Evolutionary conservation across 2,329 filamentous ascomycete species (phyloP), one percentile per base, ranked within the genome.

Genomic region (Escovopsis sp.): DNA sequence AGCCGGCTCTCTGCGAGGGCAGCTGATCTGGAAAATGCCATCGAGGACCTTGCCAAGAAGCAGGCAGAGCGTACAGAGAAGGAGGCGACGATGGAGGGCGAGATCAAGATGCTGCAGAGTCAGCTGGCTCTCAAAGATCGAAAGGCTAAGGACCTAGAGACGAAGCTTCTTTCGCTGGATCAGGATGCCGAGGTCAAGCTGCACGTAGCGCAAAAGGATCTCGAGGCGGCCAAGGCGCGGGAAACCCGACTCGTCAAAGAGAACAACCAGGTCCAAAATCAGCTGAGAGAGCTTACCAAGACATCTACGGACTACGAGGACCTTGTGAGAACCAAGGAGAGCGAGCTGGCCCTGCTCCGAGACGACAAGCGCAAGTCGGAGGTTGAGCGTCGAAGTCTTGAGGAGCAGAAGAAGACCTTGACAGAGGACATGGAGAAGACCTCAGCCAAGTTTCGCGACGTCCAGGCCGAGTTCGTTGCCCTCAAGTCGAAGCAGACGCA

Each of bases 221-320:
- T 94, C 1, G 75, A 86, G 35, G 65, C 70, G 9, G 68, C 76
- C 21, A 85, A 78, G 52, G 68, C 74, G 39, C 78, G 84, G 44
- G 76, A 93, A 47, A 76, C 79, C 35, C 78, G 85, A 15, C 68
- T 94, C 1, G 56, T 76, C 2, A 75, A 79, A 5, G 88, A 98
- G 51, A 92, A 93, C 45, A 72, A 76, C 11, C 76, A 81, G 31
- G 73, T 93, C 32, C 79, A 92, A 36, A 74, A 86, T 47, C 86
- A 94, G 48, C 76, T 98, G 35, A 72, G 81, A 0, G 78, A 94
- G 45, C 65, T 98, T 14, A 90, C 90, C 0, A 77, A 84, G 33
- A 94, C 88, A 0, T 94, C 88, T 1, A 92, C 86, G 0, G 85
- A 87, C 50, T 96, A 94, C 45, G 90, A 98, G 56, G 88, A 96